Evolutionary conservation across 148 eudicot genomes (phyloP).

Genomic region (Nepenthes mirabilis): DNA sequence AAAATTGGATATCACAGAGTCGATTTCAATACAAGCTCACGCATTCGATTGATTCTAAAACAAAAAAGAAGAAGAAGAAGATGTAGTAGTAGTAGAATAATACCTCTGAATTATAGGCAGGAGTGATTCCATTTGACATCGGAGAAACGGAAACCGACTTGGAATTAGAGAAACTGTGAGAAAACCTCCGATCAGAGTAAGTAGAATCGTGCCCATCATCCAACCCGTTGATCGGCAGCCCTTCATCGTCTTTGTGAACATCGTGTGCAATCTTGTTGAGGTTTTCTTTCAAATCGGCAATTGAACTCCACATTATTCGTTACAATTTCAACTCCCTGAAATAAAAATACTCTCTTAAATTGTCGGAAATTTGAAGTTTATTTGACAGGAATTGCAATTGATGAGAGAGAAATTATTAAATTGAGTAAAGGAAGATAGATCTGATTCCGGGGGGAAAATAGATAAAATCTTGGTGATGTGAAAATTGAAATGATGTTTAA

Average conservation of each 20-base stretch:
- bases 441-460: no score
- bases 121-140: conserved; percentile 43
- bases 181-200: conserved; percentile 36
- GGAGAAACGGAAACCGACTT: conserved; percentile 29
- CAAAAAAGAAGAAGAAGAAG: no score
- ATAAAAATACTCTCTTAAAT: no score
- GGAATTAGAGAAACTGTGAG: conserved; percentile 36
- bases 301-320: conserved; percentile 56
- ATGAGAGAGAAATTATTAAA: no score
- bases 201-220: conserved; percentile 22
- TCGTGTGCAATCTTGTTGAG: conserved; percentile 75
- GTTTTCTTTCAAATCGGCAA: conserved; percentile 88
- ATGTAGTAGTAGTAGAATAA: neutral
- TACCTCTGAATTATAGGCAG: conserved; percentile 49
- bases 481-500: no score
- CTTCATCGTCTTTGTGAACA: conserved; percentile 55
- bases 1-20: no score
- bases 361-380: no score
- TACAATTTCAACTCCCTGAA: neutral
- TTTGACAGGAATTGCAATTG: no score
- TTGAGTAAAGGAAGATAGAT: no score
- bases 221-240: conserved; percentile 28
- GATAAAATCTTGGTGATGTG: no score
- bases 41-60: no score
- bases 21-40: no score